phyloP scores from a whole-genome alignment of 768 basidiomycete genomes.

The Trametes villosa region DNA sequence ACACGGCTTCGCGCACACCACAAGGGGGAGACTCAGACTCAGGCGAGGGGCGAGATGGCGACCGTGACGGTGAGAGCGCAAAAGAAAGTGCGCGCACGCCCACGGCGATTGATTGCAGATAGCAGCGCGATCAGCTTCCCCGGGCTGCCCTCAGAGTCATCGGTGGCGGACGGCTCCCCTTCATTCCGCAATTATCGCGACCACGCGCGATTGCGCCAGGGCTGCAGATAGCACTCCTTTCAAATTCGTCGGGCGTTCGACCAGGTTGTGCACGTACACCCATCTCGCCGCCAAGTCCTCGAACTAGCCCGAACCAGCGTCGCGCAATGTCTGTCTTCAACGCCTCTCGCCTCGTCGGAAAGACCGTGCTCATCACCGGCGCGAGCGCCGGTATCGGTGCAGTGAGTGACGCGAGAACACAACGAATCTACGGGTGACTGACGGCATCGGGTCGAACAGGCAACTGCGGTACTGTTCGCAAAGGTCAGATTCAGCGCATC shows the following conservation, averaged over 20 bases:
- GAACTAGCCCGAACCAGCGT: conserved; percentile 4
- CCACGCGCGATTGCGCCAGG: conserved; percentile 12
- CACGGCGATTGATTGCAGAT: conserved; percentile 29
- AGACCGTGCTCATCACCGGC: conserved; percentile 88
- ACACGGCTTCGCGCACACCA: not conserved
- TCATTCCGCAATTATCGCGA: conserved; percentile 26
- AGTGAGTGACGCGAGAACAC: conserved; percentile 58
- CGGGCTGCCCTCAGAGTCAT: not conserved
- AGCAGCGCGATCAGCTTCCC: conserved; percentile 19
- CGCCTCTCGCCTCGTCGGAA: conserved; percentile 76
- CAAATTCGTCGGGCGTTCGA: not conserved
- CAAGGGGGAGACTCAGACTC: not conserved
- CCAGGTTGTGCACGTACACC: not conserved
- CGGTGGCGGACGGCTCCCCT: conserved; percentile 21
- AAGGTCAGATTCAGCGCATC: conserved; percentile 54
- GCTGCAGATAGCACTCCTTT: conserved; percentile 5
- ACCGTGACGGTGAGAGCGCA: conserved; percentile 20
- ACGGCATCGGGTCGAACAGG: conserved; percentile 47
- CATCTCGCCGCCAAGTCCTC: not conserved
- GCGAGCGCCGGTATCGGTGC: conserved; percentile 91
- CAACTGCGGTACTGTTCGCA: conserved; percentile 87
- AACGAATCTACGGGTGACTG: not conserved
- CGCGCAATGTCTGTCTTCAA: conserved; percentile 79
- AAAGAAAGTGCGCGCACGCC: not conserved
- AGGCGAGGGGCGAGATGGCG: not conserved